phyloP scores from a whole-genome alignment of 148 eudicot species.

The Polygonum maritimum region DNA sequence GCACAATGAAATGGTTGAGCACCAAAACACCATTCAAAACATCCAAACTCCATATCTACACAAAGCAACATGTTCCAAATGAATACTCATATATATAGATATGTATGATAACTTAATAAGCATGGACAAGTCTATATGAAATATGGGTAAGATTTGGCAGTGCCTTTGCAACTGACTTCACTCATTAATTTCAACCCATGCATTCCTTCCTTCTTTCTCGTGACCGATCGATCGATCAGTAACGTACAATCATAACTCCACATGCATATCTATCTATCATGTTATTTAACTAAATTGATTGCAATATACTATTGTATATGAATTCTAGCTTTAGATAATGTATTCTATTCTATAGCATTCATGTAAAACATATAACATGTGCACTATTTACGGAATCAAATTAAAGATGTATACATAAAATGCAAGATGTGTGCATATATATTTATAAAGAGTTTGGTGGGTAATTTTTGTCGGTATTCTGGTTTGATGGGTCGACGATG shows the following conservation, averaged over 20 bases:
- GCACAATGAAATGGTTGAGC: too few relatives aligned
- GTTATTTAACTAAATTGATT: not conserved
- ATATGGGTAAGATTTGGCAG: not conserved
- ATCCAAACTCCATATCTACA: not conserved
- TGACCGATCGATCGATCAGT: not conserved
- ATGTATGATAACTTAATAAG: not conserved
- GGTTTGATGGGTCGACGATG: not conserved
- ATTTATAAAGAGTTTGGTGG: not conserved
- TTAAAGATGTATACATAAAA: not conserved
- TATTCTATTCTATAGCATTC: not conserved
- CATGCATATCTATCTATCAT: not conserved
- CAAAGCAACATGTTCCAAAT: not conserved
- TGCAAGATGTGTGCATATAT: not conserved
- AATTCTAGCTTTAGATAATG: too few relatives aligned
- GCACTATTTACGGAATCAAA: not conserved
- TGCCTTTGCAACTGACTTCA: not conserved
- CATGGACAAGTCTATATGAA: not conserved
- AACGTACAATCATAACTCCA: conserved; percentile 6
- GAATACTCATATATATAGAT: not conserved
- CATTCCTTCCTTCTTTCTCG: not conserved
- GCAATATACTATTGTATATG: too few relatives aligned
- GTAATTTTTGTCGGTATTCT: not conserved
- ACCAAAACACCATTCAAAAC: too few relatives aligned
- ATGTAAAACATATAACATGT: not conserved
- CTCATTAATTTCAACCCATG: not conserved